Evolutionary conservation across 495 filamentous ascomycete species (phyloP).

Genomic region (Cenococcum geophilum): DNA sequence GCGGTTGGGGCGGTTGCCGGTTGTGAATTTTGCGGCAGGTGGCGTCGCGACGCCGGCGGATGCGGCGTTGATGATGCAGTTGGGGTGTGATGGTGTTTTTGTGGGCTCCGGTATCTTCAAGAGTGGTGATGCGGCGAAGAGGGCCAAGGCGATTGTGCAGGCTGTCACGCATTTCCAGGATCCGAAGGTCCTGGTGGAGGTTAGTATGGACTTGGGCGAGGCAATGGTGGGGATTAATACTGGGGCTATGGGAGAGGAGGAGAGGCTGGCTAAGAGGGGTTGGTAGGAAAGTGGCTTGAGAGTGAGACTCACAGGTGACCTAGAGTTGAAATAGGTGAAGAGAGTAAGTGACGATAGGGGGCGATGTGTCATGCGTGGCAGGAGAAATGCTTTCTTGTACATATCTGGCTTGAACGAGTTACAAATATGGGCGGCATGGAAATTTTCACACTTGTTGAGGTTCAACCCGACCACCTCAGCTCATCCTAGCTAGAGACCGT

Average conservation of each 20-base stretch:
- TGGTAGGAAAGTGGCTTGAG: slow-evolving; percentile 52
- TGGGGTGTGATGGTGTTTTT: slow-evolving; percentile 97
- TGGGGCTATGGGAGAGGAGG: slow-evolving; percentile 59
- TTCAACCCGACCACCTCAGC: too few species aligned
- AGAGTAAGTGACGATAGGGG: too few species aligned
- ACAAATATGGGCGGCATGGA: too few species aligned
- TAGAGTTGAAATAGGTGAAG: too few species aligned
- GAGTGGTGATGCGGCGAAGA: slow-evolving; percentile 76
- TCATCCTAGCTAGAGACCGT: too few species aligned
- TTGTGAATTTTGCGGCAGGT: slow-evolving; percentile 98
- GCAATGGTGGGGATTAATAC: slow-evolving; percentile 95
- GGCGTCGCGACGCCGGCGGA: slow-evolving; percentile 94
- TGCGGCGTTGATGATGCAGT: slow-evolving; percentile 98
- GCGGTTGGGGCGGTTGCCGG: slow-evolving; percentile 78
- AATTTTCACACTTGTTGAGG: too few species aligned
- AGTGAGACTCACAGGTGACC: too few species aligned
- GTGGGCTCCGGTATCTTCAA: slow-evolving; percentile 98
- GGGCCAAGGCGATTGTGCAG: slow-evolving; percentile 90
- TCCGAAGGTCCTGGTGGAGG: slow-evolving; percentile 77
- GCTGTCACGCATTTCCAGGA: slow-evolving; percentile 87
- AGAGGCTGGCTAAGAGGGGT: slow-evolving; percentile 81
- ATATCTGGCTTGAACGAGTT: too few species aligned
- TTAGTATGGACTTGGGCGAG: slow-evolving; percentile 79
- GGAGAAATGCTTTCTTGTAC: too few species aligned
- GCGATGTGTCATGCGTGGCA: background rate